Evolutionary conservation across 1,139 yeast genomes (phyloP), one percentile per base, ranked within the genome.

Genomic region (Geotrichum fermentans): DNA sequence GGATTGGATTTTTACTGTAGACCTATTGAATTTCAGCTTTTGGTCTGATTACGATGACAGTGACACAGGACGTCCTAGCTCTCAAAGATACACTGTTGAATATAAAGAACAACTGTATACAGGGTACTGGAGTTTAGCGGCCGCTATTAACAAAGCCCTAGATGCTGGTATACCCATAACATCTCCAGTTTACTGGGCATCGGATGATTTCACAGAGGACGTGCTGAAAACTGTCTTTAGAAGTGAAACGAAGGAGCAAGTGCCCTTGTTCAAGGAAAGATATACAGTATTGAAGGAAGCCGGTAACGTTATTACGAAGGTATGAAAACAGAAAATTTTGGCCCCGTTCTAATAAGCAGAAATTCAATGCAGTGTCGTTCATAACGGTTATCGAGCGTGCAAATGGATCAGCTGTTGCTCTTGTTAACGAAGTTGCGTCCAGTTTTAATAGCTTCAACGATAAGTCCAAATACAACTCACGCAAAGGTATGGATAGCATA

Each of bases 41-140:
- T 71, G 75, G 75, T 66, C 72, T 5, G 69, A 69, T 33, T 55
- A 54, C 10, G 72, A 66, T 49, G 53, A 50, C 20, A 49, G 51
- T 13, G 72, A 69, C 51, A 56, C 66, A 4, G 71, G 71, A 1
- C 47, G 51, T 13, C 56, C 67, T 2, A 56, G 55, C 13, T 52
- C 64, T 2, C 58, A 62, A 41, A 54, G 73, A 20, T 72, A 53
- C 53, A 53, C 71, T 2, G 70, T 71, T 7, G 56, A 54, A 11
- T 71, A 66, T 53, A 54, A 63, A 2, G 70, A 64, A 8, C 43
- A 54, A 24, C 32, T 33, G 18, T 72, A 70, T 56, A 72, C 75
- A 0, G 75, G 75, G 7, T 71, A 72, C 56, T 71, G 75, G 75
- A 69, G 74, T 47, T 56, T 71, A 32, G 67, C 62, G 10, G 75